Base-by-base conservation (phyloP, 1,284 basidiomycete genomes). In the Apiotrichum domesticum region DNA sequence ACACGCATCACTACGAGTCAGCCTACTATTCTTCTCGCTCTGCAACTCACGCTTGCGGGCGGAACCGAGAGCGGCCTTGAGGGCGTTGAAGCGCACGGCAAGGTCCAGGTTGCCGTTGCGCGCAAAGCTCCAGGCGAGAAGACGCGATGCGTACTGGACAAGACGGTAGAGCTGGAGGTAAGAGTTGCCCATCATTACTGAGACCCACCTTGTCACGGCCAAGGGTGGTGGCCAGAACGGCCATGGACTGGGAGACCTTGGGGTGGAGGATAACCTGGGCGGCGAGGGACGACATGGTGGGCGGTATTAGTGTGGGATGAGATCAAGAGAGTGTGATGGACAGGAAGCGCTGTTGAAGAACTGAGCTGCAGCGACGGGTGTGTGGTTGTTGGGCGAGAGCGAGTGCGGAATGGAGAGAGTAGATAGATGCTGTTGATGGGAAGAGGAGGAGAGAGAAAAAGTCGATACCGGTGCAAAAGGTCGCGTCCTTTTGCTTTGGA, bases 71-170 rank as follows among this genome's bases (percentile, higher is more conserved):
- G 90, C 88, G 35, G 79, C 78, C 75, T 92, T 93, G 64, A 95
- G 80, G 0, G 86, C 85, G 56, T 84, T 84, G 85, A 87, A 93
- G 63, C 86, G 80, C 0, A 81, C 80, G 5, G 86, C 87, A 54
- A 86, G 80, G 33, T 80, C 75, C 66, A 85, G 85, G 67, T 84
- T 71, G 2, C 86, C 88, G 44, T 82, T 80, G 2, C 79, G 79
- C 46, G 86, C 71, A 33, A 88, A 78, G 69, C 84, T 85, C 89
- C 90, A 98, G 0, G 92, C 87, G 61, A 93, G 83, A 74, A 98
- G 87, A 32, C 95, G 86, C 48, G 95, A 82, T 63, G 91, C 85
- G 78, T 94, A 98, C 79, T 99, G 95, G 58, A 94, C 77, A 34
- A 90, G 84, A 66, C 95, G 87, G 78, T 97, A 95, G 41, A 86